Conservation (phyloP, 495 filamentous ascomycete species). For the Penicillium lividum region DNA sequence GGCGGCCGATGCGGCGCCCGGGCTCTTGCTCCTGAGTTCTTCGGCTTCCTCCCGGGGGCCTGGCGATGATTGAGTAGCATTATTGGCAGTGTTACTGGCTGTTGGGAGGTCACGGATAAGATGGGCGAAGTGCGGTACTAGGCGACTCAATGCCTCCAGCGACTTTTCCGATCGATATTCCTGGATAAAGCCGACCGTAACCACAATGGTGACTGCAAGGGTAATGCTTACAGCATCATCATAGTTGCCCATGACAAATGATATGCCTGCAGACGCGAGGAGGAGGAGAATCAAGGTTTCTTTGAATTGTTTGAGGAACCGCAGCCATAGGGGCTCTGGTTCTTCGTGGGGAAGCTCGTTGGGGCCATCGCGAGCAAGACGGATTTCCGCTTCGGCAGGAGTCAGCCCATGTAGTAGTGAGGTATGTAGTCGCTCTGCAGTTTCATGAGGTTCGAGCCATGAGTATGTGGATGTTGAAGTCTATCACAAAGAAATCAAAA, state of each 20-base stretch:
- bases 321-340: conserved; percentile 90
- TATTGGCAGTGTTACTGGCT: conserved; percentile 24
- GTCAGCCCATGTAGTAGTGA: conserved; percentile 79
- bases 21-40: conserved; percentile 39
- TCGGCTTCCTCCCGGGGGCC: conserved; percentile 48
- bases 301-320: conserved; percentile 94
- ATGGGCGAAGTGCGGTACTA: conserved; percentile 94
- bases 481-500: conserved; percentile 29
- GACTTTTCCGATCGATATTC: conserved; percentile 98
- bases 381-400: conserved; percentile 74
- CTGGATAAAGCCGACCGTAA: conserved; percentile 93
- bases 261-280: conserved; percentile 84
- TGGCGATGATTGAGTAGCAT: conserved; percentile 23
- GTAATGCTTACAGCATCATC: conserved; percentile 96
- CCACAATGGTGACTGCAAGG: conserved; percentile 93
- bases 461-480: conserved; percentile 62
- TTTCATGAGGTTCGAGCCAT: conserved; percentile 70
- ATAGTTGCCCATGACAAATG: conserved; percentile 89
- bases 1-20: conserved; percentile 49
- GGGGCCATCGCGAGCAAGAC: conserved; percentile 76
- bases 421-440: conserved; percentile 76
- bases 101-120: conserved; percentile 64
- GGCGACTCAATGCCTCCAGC: conserved; percentile 87
- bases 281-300: conserved; percentile 90
- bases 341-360: conserved; percentile 95